These are phyloP conservation scores for Pythium rhizo-oryzae DNA, from an alignment of 352 stramenopile genomes.

Conservation along the genomic window DNA sequence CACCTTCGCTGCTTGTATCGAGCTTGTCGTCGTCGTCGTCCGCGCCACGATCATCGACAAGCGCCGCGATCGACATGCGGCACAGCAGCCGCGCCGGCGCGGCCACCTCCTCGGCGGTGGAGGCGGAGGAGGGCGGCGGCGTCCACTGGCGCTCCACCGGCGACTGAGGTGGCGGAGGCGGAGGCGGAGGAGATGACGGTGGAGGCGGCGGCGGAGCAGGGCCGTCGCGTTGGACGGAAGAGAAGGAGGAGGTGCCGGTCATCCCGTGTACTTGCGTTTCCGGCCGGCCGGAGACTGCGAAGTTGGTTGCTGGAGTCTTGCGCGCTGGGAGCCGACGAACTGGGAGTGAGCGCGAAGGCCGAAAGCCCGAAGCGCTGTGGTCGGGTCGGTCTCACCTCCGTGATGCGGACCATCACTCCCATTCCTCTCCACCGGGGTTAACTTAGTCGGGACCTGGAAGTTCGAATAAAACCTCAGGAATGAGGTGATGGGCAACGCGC, in stretches of 20 bases:
- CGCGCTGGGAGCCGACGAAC: constrained; percentile 10
- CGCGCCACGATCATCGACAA: constrained; percentile 2
- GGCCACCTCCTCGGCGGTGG: constrained; percentile 5
- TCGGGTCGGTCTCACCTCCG: too few species aligned
- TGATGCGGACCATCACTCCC: constrained; percentile 21
- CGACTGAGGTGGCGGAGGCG: background rate
- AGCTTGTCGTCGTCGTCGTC: background rate
- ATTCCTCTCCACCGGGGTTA: constrained; percentile 9
- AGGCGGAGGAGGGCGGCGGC: background rate
- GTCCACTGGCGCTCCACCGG: background rate
- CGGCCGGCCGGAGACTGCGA: background rate
- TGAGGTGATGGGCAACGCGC: too few species aligned
- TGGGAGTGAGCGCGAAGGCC: constrained; percentile 13
- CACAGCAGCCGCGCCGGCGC: constrained; percentile 12
- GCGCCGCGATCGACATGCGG: constrained; percentile 20
- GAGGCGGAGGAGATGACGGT: constrained; percentile 3
- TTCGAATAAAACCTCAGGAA: too few species aligned
- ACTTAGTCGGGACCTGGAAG: constrained; percentile 1
- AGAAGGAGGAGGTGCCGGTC: too few species aligned
- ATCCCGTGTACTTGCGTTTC: background rate
- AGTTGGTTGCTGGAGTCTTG: background rate
- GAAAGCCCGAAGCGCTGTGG: too few species aligned
- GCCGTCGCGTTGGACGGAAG: too few species aligned
- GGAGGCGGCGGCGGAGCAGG: background rate
- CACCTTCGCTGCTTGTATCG: too few species aligned